phyloP scores from a whole-genome alignment of 139 green algal species.

The Asterochloris erici region DNA sequence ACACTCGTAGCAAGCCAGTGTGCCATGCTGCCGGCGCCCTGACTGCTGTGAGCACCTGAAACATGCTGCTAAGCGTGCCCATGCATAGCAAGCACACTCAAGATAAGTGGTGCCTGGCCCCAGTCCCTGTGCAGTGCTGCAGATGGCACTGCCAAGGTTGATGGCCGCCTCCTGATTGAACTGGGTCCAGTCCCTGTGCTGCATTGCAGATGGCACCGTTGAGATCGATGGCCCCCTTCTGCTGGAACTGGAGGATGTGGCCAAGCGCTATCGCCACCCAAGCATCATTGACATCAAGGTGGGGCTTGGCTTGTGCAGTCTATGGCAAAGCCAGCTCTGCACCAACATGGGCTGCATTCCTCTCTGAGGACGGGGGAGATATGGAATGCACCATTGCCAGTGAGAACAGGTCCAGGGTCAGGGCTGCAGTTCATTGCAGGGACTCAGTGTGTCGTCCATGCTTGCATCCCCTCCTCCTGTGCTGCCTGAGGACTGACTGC shows the following conservation, averaged over 20 bases:
- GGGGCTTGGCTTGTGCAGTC: too few relatives aligned
- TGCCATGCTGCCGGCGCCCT: background rate
- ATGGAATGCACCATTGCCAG: too few relatives aligned
- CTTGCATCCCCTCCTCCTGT: too few relatives aligned
- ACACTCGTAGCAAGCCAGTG: background rate
- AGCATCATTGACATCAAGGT: slow-evolving; percentile 80
- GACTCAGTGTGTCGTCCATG: too few relatives aligned
- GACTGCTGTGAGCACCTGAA: background rate
- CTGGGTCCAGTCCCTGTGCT: slow-evolving; percentile 24
- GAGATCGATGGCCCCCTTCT: slow-evolving; percentile 34
- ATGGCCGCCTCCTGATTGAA: slow-evolving; percentile 48
- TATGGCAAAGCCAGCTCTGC: too few relatives aligned
- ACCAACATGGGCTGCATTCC: too few relatives aligned
- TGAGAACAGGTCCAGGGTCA: too few relatives aligned
- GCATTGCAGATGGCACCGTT: background rate
- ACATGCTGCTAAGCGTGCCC: background rate
- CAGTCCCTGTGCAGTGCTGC: background rate
- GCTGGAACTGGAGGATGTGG: slow-evolving; percentile 71
- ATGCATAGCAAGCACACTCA: background rate
- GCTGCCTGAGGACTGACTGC: too few relatives aligned
- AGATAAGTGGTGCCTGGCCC: background rate
- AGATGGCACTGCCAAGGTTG: slow-evolving; percentile 3
- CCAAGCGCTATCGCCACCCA: slow-evolving; percentile 51
- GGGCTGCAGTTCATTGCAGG: too few relatives aligned
- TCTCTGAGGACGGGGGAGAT: too few relatives aligned